Percentiles rank a stretch among this genome's conserved stretches.
phyloP scores from a whole-genome alignment of 2,329 filamentous ascomycete species.

The Myriangium duriaei region DNA sequence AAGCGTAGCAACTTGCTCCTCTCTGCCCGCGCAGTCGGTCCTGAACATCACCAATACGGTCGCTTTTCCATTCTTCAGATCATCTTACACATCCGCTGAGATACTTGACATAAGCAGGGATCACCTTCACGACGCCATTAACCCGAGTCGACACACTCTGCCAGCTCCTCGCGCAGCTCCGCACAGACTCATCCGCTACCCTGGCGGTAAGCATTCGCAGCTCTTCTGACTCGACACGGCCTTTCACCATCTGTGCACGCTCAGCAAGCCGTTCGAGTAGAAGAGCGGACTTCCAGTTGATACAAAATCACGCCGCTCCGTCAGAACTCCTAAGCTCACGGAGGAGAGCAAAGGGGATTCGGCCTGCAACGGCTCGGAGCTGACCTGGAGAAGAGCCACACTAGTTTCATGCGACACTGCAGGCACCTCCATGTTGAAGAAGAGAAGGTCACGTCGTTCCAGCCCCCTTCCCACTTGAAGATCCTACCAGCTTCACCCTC shows the following conservation, averaged over 20 bases:
- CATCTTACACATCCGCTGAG: background rate
- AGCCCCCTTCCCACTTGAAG: slow-evolving; percentile 31
- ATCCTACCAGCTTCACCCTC: background rate
- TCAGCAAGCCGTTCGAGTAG: no score
- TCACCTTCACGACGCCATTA: background rate
- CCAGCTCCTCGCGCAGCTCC: background rate
- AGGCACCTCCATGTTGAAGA: slow-evolving; percentile 36
- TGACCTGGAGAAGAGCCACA: slow-evolving; percentile 11
- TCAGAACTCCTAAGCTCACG: background rate
- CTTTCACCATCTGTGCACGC: no score
- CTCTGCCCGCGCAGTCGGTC: background rate
- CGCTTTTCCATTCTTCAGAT: background rate
- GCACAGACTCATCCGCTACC: slow-evolving; percentile 3
- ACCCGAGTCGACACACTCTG: background rate
- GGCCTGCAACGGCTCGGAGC: slow-evolving; percentile 10
- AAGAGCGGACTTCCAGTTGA: no score
- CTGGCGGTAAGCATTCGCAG: background rate
- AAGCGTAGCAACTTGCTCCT: background rate
- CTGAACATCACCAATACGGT: background rate
- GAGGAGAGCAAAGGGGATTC: background rate
- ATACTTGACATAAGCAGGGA: background rate
- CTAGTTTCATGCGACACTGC: slow-evolving; percentile 23
- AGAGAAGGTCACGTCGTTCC: slow-evolving; percentile 35
- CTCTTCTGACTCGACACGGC: background rate
- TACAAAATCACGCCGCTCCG: no score